Evolutionary conservation across 2,329 filamentous ascomycete genomes (phyloP), one percentile per base, ranked within the genome.

Genomic region (Bipolaris zeicola): DNA sequence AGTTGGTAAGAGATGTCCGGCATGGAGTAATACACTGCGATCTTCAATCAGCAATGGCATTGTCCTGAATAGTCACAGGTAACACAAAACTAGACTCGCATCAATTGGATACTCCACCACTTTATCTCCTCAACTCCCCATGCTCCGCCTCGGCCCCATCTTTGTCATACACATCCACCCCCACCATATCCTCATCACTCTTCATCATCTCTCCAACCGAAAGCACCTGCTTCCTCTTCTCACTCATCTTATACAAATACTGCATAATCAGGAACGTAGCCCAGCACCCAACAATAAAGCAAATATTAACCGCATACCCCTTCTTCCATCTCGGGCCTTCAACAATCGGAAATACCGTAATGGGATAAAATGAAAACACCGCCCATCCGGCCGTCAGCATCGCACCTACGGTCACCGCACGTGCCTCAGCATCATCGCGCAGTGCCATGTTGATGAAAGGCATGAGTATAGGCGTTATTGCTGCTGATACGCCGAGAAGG

Each of bases 341-440:
- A 6, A 73, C 52, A 6, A 73, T 71, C 8, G 71, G 72, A 53
- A 75, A 75, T 4, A 73, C 72, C 1, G 70, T 66, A 33, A 74
- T 72, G 2, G 72, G 72, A 34, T 75, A 75, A 54, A 75, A 75
- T 0, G 70, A 73, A 34, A 63, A 75, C 0, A 75, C 68, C 1
- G 72, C 72, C 72, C 72, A 75, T 2, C 72, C 72, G 13, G 65
- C 64, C 2, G 72, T 75, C 10, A 75, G 52, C 67, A 83, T 81
- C 13, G 82, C 76, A 0, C 80, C 81, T 2, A 83, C 77, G 3
- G 82, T 80, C 4, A 83, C 63, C 2, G 81, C 78, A 0, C 81
- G 75, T 16, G 82, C 79, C 66, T 83, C 81, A 1, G 80, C 78
- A 16, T 81, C 81, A 39, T 75, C 70, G 6, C 71, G 69, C 36